phyloP scores from a whole-genome alignment of 306 rosid species.

The Corylus avellana region DNA sequence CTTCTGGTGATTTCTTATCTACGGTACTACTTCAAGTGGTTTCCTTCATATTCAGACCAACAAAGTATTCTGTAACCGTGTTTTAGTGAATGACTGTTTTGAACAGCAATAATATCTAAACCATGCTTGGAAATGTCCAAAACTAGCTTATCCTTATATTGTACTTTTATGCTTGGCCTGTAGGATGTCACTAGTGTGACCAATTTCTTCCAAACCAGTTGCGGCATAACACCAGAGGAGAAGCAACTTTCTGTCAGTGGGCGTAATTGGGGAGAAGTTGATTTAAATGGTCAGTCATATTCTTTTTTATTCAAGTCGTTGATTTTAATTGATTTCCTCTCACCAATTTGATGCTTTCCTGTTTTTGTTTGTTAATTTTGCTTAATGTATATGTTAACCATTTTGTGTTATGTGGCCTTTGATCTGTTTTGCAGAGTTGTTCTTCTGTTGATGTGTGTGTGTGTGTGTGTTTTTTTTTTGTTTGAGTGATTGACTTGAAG shows the following conservation, averaged over 20 bases:
- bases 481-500: not conserved
- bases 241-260: slow-evolving; percentile 96
- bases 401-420: not conserved
- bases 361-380: slow-evolving; percentile 14
- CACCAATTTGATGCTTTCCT: slow-evolving; percentile 2
- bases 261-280: slow-evolving; percentile 98
- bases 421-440: not conserved
- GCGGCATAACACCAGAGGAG: slow-evolving; percentile 74
- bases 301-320: slow-evolving; percentile 19
- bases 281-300: slow-evolving; percentile 72
- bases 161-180: slow-evolving; percentile 22
- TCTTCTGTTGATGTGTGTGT: not conserved
- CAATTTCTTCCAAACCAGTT: slow-evolving; percentile 72
- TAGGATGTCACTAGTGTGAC: slow-evolving; percentile 82
- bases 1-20: no score
- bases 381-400: not conserved
- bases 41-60: no score
- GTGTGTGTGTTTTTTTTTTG: not conserved
- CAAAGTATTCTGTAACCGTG: not conserved
- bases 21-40: no score
- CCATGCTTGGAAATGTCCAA: not conserved
- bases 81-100: slow-evolving; percentile 11
- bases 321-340: not conserved
- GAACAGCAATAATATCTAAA: not conserved
- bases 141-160: slow-evolving; percentile 11